Conservation (phyloP, 306 rosid genomes). For the Sesbania bispinosa region DNA sequence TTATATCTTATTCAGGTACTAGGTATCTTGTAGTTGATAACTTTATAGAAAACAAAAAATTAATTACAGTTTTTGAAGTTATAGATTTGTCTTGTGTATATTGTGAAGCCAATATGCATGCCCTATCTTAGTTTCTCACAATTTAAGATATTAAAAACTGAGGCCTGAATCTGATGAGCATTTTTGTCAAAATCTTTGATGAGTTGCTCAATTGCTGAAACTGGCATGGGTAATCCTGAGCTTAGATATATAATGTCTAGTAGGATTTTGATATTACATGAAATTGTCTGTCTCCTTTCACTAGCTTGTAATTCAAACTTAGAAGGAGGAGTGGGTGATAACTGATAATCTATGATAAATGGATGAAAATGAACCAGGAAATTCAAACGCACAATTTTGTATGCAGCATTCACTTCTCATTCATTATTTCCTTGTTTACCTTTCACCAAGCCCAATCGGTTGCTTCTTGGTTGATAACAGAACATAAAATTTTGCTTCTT, state of each 20-base stretch:
- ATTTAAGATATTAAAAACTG: not conserved
- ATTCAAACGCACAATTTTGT: too few species aligned
- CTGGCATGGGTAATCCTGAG: too few species aligned
- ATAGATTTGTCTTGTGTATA: too few species aligned
- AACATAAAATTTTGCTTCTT: not conserved
- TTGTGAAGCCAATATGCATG: too few species aligned
- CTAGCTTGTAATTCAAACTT: too few species aligned
- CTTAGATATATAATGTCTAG: too few species aligned
- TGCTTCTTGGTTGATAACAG: not conserved
- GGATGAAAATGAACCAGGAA: too few species aligned
- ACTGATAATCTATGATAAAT: too few species aligned
- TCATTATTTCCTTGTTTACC: not conserved
- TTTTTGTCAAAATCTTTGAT: not conserved
- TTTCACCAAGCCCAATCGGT: not conserved
- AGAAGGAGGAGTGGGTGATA: too few species aligned
- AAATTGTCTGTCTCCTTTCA: not conserved
- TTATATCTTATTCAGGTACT: conserved; percentile 20
- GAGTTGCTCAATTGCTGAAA: too few species aligned
- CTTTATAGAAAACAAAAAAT: conserved; percentile 29
- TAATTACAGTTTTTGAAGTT: conserved; percentile 18
- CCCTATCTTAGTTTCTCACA: not conserved
- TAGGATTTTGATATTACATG: too few species aligned
- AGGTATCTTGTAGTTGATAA: conserved; percentile 8
- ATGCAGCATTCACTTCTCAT: not conserved
- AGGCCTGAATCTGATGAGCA: not conserved